Base-by-base conservation (phyloP, 768 basidiomycete species). In the Termitomyces titanicus region DNA sequence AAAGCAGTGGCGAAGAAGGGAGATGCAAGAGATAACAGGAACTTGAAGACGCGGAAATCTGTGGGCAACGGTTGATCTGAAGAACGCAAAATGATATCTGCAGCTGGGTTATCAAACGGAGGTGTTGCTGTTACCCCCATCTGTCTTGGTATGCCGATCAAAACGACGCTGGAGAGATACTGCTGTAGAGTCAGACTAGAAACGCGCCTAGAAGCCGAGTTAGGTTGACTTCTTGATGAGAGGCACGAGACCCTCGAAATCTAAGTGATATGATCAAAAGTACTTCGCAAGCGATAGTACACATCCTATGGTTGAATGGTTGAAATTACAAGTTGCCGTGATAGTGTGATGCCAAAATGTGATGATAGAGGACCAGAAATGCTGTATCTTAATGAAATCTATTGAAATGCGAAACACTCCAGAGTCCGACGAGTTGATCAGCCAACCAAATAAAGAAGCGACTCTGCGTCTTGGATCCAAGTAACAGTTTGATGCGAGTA, bases 1-100 rank as follows among this genome's bases (percentile, higher is more conserved):
- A 86, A 79, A 71, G 83, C 79, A 58, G 75, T 72, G 46, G 72
- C 71, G 59, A 86, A 86, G 64, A 86, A 78, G 5, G 79, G 73
- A 10, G 86, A 87, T 0, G 82, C 78, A 15, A 83, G 62, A 17
- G 79, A 74, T 11, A 87, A 71, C 52, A 86, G 69, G 38, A 77
- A 59, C 59, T 80, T 81, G 73, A 80, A 80, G 52, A 81, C 76
- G 55, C 74, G 74, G 67, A 84, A 85, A 66, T 76, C 72, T 51
- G 73, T 67, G 17, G 73, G 73, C 45, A 65, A 61, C 11, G 44
- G 52, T 56, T 67, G 61, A 62, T 85, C 84, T 47, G 78, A 80
- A 9, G 82, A 79, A 49, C 79, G 77, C 39, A 86, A 67, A 51
- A 83, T 76, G 50, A 85, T 68, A 59, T 84, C 81, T 54, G 79